Conservation (phyloP, 768 basidiomycete genomes). For the Trametes maxima region DNA sequence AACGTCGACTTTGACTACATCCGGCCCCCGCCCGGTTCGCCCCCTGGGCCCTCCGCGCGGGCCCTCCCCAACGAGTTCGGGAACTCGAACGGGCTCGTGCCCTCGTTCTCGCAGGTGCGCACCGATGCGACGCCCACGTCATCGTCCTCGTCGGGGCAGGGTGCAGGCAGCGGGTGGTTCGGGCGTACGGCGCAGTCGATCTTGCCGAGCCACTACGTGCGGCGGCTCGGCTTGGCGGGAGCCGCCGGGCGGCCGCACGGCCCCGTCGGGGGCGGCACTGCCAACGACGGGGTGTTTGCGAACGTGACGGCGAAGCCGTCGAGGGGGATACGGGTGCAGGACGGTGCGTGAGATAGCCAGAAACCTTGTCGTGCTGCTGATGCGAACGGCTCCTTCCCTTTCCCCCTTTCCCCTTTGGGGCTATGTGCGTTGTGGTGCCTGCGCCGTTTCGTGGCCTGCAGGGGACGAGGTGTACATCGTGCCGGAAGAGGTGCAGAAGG, state of each 20-base stretch:
- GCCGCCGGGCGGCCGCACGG: conserved; percentile 42
- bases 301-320: conserved; percentile 92
- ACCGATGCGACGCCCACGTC: conserved; percentile 33
- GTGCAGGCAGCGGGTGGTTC: conserved; percentile 50
- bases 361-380: background rate
- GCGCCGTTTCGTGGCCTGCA: conserved; percentile 29
- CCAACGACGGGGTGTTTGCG: conserved; percentile 92
- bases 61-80: conserved; percentile 74
- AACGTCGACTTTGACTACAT: conserved; percentile 69
- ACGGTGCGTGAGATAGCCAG: conserved; percentile 49
- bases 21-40: conserved; percentile 80
- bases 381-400: background rate
- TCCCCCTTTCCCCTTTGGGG: background rate
- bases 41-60: conserved; percentile 61
- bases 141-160: conserved; percentile 1
- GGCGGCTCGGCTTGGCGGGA: conserved; percentile 46
- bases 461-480: conserved; percentile 75
- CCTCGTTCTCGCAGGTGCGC: conserved; percentile 38
- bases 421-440: background rate
- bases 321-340: conserved; percentile 56
- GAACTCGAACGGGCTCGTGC: conserved; percentile 74
- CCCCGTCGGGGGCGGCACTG: conserved; percentile 62
- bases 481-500: conserved; percentile 81
- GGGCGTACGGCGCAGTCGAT: conserved; percentile 54
- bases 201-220: conserved; percentile 55